Percentiles rank a stretch among this genome's conserved stretches.
These are phyloP conservation scores for Aspergillus proliferans DNA, from an alignment of 2,329 filamentous ascomycete species.

Conservation along the genomic window DNA sequence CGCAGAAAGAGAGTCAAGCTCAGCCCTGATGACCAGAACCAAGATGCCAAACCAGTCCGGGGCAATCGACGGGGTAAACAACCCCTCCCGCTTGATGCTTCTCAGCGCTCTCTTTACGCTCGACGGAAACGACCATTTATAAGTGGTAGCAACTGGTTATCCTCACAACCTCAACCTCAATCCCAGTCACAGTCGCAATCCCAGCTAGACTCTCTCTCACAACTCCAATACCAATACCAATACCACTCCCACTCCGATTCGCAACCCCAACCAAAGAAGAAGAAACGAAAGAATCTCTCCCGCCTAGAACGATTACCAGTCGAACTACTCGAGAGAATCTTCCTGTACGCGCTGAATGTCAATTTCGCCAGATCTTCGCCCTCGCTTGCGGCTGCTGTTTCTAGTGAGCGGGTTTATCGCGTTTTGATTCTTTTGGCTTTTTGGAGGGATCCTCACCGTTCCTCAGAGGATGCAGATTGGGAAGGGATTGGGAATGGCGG, in stretches of 20 bases:
- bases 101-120: background rate
- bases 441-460: slow-evolving; percentile 26
- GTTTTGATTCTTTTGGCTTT: slow-evolving; percentile 37
- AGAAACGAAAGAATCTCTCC: slow-evolving; percentile 17
- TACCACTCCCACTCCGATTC: background rate
- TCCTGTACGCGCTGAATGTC: slow-evolving; percentile 43
- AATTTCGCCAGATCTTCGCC: slow-evolving; percentile 40
- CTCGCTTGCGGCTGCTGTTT: slow-evolving; percentile 33
- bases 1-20: slow-evolving; percentile 15
- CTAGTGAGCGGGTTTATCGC: slow-evolving; percentile 36
- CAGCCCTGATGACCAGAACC: slow-evolving; percentile 3
- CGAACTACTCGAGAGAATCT: slow-evolving; percentile 50
- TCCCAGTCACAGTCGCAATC: no score
- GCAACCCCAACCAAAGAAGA: background rate
- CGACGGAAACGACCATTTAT: no score
- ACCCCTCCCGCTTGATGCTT: slow-evolving; percentile 1
- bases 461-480: background rate
- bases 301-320: slow-evolving; percentile 42
- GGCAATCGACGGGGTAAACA: slow-evolving; percentile 11
- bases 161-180: no score
- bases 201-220: no score
- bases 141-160: no score
- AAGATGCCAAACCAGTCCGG: slow-evolving; percentile 8
- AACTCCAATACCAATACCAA: background rate
- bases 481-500: background rate